phyloP scores from a whole-genome alignment of 805 yeast species.

The Nakazawaea pomicola region DNA sequence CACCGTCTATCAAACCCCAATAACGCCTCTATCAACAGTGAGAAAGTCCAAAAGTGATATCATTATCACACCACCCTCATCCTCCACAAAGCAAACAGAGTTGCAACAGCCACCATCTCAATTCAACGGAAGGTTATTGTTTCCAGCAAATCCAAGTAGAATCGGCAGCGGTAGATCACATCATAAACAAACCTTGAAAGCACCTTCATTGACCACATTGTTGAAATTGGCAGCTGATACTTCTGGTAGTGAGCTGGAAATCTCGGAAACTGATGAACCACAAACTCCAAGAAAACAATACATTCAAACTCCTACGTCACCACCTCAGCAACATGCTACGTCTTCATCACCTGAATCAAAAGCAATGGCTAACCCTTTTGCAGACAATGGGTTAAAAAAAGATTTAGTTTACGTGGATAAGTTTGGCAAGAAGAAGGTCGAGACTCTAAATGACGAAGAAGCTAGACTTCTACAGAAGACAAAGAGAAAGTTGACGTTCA shows the following conservation, averaged over 20 bases:
- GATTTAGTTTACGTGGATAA: slow-evolving; percentile 28
- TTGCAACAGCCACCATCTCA: too few relatives aligned
- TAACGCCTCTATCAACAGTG: slow-evolving; percentile 10
- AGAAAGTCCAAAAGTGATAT: slow-evolving; percentile 1
- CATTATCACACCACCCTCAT: slow-evolving; percentile 6
- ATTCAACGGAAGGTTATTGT: slow-evolving; percentile 9
- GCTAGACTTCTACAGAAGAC: slow-evolving; percentile 22
- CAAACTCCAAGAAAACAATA: slow-evolving; percentile 8
- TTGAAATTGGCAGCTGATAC: slow-evolving; percentile 7
- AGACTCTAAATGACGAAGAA: slow-evolving; percentile 19
- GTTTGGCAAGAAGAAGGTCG: slow-evolving; percentile 26
- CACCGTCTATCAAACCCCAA: slow-evolving; percentile 12
- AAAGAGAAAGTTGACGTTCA: slow-evolving; percentile 14
- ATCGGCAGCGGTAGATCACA: slow-evolving; percentile 13
- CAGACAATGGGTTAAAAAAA: slow-evolving; percentile 14
- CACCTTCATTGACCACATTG: slow-evolving; percentile 10
- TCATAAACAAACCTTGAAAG: slow-evolving; percentile 4
- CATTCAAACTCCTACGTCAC: not conserved
- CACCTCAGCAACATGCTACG: too few relatives aligned
- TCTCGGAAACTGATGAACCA: slow-evolving; percentile 1
- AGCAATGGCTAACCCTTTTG: slow-evolving; percentile 21
- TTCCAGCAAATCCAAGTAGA: slow-evolving; percentile 11
- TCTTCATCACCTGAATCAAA: too few relatives aligned
- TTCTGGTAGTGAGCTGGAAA: slow-evolving; percentile 5
- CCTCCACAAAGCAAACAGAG: too few relatives aligned